phyloP scores from a whole-genome alignment of 1,284 basidiomycete species.

The Lentinula novae-zelandiae region DNA sequence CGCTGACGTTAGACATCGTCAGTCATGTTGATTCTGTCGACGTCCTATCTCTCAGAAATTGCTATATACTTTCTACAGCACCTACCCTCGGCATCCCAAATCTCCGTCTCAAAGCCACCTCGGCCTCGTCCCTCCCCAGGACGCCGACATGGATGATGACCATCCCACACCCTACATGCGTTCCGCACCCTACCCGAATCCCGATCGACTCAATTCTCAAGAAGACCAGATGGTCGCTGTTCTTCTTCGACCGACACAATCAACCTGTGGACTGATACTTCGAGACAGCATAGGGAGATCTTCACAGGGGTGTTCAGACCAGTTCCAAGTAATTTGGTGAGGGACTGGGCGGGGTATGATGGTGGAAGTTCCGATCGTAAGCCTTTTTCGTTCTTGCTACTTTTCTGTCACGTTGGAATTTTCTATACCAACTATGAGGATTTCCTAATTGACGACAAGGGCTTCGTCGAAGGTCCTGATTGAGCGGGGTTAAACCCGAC shows the following conservation, averaged over 20 bases:
- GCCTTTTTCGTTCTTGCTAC: slow-evolving; percentile 16
- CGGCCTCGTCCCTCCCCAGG: slow-evolving; percentile 73
- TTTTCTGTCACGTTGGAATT: neutral
- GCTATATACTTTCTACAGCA: neutral
- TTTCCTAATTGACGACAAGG: slow-evolving; percentile 77
- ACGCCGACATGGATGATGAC: slow-evolving; percentile 32
- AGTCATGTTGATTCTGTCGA: neutral
- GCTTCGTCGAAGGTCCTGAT: slow-evolving; percentile 64
- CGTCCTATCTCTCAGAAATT: too few species aligned
- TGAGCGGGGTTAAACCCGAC: slow-evolving; percentile 76
- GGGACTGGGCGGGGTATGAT: slow-evolving; percentile 79
- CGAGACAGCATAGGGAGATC: slow-evolving; percentile 73
- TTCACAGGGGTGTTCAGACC: slow-evolving; percentile 82
- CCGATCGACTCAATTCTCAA: slow-evolving; percentile 54
- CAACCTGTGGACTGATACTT: slow-evolving; percentile 69
- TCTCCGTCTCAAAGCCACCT: slow-evolving; percentile 47
- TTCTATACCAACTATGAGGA: slow-evolving; percentile 41
- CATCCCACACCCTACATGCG: slow-evolving; percentile 68
- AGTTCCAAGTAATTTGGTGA: slow-evolving; percentile 79
- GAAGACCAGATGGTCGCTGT: slow-evolving; percentile 78
- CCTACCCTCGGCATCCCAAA: neutral
- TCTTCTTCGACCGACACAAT: slow-evolving; percentile 64
- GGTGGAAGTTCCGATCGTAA: slow-evolving; percentile 74
- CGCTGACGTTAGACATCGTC: neutral
- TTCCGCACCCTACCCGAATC: slow-evolving; percentile 68